phyloP scores from a whole-genome alignment of 257 asterid species.

The Ballota nigra region DNA sequence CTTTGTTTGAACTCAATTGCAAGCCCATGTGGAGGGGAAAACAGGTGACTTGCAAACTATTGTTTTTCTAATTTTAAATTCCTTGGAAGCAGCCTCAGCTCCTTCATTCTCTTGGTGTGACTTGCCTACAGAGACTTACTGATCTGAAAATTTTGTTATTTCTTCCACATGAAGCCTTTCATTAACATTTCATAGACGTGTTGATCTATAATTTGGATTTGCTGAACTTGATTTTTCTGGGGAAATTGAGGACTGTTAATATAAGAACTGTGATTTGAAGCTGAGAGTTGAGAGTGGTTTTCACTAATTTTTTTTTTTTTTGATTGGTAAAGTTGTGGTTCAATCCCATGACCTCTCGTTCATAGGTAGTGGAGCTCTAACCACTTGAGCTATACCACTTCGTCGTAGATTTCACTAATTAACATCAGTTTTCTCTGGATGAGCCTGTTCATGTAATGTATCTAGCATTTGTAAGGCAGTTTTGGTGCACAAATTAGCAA shows the following conservation, averaged over 20 bases:
- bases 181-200: neutral
- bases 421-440: constrained; percentile 17
- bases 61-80: constrained; percentile 3
- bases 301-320: neutral
- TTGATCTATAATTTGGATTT: neutral
- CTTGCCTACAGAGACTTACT: neutral
- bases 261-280: constrained; percentile 2
- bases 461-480: neutral
- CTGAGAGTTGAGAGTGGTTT: neutral
- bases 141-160: neutral
- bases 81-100: neutral
- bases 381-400: no score
- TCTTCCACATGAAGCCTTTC: neutral
- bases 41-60: neutral
- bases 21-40: neutral
- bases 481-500: neutral
- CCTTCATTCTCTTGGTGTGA: neutral
- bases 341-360: no score
- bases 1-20: neutral
- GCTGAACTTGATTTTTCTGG: constrained; percentile 6
- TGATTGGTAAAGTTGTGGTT: no score
- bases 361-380: no score
- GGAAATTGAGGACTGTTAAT: neutral
- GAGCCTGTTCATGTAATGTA: neutral
- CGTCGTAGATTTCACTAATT: no score